Evolutionary conservation across 345 rosid species (phyloP), one percentile per base, ranked within the genome.

Genomic region (Lepidium aucheri): DNA sequence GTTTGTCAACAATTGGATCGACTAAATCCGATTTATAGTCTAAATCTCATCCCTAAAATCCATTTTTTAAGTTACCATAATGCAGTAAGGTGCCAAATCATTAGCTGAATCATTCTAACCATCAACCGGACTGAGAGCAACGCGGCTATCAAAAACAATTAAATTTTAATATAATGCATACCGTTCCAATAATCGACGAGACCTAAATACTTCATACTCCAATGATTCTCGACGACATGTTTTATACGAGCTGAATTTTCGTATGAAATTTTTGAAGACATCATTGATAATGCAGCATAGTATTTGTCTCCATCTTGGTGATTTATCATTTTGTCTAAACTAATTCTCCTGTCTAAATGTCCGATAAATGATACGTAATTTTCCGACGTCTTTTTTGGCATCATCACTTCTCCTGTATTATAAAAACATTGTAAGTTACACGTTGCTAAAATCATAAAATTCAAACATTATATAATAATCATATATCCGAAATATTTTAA

Each of bases 151-250:
- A n/a, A n/a, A n/a, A n/a, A n/a, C n/a, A n/a, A n/a, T n/a, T n/a
- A n/a, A n/a, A n/a, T n/a, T n/a, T n/a, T 14, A 5, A 39, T 3
- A 8, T 6, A 26, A 52, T 69, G 16, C 39, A 22, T 80, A 90
- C 96, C 96, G 28, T 91, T 85, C 90, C 93, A 86, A 35, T 62
- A 88, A 76, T 85, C 78, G 49, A 52, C 35, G 32, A 61, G 66
- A 18, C 87, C 93, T 79, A 91, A 46, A 60, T 56, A 77, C 59
- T 85, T 82, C 89, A 86, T 88, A 86, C 82, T 71, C 96, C 97
- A 91, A 32, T 76, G 73, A 14, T 70, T 51, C 5, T 60, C 55
- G 39, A 86, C 86, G 3, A 67, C 64, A n/a, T 64, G 10, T 67
- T 77, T 1, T 2, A 83, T 63, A 72, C 76, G 80, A 60, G 83